These are phyloP conservation scores for Heliocybe sulcata DNA, from an alignment of 1,284 basidiomycete species.

Conservation along the genomic window DNA sequence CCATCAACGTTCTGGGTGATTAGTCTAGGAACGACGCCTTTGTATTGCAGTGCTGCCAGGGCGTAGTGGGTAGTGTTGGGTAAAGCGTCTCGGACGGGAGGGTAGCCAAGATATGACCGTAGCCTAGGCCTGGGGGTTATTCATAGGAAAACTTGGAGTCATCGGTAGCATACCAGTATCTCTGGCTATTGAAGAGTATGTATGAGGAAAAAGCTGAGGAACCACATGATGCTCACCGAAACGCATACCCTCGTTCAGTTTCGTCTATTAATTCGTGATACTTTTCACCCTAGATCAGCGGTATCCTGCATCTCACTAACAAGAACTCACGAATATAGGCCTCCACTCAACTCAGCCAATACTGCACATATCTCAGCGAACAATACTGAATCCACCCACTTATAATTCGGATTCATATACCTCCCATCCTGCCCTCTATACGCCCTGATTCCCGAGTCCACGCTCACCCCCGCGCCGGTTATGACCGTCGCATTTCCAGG, in stretches of 20 bases:
- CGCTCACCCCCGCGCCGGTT: conserved; percentile 89
- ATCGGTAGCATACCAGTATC: conserved; percentile 55
- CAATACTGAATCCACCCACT: conserved; percentile 38
- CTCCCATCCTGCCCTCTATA: conserved; percentile 79
- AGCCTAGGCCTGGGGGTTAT: conserved; percentile 39
- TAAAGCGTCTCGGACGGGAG: conserved; percentile 68
- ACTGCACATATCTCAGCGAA: not conserved
- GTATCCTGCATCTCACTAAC: conserved; percentile 11
- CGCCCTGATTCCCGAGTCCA: conserved; percentile 87
- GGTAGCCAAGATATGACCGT: conserved; percentile 81
- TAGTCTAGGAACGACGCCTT: conserved; percentile 53
- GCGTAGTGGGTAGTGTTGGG: conserved; percentile 88
- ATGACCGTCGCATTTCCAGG: conserved; percentile 67
- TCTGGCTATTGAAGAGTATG: conserved; percentile 49
- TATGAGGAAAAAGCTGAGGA: too few relatives aligned
- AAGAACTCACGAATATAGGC: conserved; percentile 46
- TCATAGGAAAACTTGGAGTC: not conserved
- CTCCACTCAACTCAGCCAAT: conserved; percentile 20
- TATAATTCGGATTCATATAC: conserved; percentile 90
- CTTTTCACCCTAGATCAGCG: conserved; percentile 25
- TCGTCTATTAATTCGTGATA: conserved; percentile 81
- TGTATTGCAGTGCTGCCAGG: conserved; percentile 74
- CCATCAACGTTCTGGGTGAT: conserved; percentile 95
- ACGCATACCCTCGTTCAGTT: conserved; percentile 55
- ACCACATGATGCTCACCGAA: conserved; percentile 50